Conservation (phyloP, 257 asterid species). For the Scutellaria galericulata region DNA sequence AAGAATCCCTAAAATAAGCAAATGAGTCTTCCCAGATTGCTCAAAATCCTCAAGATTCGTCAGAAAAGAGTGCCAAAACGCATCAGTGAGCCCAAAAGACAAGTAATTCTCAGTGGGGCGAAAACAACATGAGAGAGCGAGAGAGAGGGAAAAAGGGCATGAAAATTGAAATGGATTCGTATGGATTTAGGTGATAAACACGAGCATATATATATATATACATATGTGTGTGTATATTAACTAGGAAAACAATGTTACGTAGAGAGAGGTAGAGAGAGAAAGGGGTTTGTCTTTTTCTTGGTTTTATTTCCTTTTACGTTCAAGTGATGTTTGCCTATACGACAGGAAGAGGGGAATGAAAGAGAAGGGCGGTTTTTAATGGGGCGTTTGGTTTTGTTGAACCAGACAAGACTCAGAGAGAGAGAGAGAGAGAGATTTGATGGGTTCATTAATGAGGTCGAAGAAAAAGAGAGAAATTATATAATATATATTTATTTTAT, state of each 20-base stretch:
- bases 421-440: constrained; percentile 7
- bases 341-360: constrained; percentile 44
- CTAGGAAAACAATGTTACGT: constrained; percentile 19
- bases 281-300: constrained; percentile 31
- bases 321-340: constrained; percentile 41
- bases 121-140: background rate
- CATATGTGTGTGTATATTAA: background rate
- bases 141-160: constrained; percentile 9
- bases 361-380: constrained; percentile 36
- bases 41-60: constrained; percentile 40
- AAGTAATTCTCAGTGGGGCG: constrained; percentile 9
- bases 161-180: constrained; percentile 21
- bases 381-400: constrained; percentile 47
- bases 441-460: no score
- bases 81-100: constrained; percentile 5
- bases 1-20: constrained; percentile 29
- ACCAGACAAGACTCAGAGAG: constrained; percentile 28
- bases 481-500: no score
- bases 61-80: constrained; percentile 34
- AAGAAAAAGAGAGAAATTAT: background rate
- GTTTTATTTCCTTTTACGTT: constrained; percentile 38
- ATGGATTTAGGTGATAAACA: constrained; percentile 34
- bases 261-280: constrained; percentile 32
- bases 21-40: constrained; percentile 42
- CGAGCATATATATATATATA: constrained; percentile 8